Evolutionary conservation across 1,284 basidiomycete species (phyloP).

Genomic region (Naganishia liquefaciens): DNA sequence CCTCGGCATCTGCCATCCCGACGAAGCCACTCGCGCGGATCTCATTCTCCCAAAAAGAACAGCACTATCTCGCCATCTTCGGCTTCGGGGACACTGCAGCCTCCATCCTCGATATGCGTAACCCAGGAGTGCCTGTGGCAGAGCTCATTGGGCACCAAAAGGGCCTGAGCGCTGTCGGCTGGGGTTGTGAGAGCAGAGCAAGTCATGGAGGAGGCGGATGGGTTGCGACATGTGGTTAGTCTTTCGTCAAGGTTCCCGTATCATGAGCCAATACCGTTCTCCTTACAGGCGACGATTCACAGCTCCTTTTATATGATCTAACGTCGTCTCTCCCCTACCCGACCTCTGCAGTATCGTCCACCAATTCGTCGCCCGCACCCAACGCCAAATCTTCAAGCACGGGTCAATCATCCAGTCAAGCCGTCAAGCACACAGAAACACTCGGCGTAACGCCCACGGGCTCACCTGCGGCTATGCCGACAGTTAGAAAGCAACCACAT

Average conservation of each 20-base stretch:
- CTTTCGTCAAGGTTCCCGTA: neutral
- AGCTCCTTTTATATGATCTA: constrained; percentile 86
- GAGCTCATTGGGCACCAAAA: constrained; percentile 75
- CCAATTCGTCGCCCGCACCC: constrained; percentile 56
- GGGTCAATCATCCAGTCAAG: constrained; percentile 29
- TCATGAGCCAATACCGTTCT: constrained; percentile 7
- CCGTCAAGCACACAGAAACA: constrained; percentile 61
- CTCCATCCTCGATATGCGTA: constrained; percentile 90
- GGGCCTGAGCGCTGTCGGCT: constrained; percentile 80
- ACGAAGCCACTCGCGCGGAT: constrained; percentile 41
- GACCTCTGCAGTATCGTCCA: constrained; percentile 50
- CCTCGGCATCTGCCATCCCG: constrained; percentile 38
- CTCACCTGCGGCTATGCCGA: constrained; percentile 60
- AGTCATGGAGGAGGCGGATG: constrained; percentile 67
- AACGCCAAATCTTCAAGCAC: constrained; percentile 21
- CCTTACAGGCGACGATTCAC: constrained; percentile 78
- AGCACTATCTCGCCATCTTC: constrained; percentile 51
- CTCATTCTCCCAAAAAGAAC: constrained; percentile 40
- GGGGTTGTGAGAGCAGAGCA: constrained; percentile 63
- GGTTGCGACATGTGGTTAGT: constrained; percentile 76
- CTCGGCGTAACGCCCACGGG: constrained; percentile 65
- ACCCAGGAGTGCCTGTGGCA: constrained; percentile 87
- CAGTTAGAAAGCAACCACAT: constrained; percentile 58
- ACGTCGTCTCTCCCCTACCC: constrained; percentile 45
- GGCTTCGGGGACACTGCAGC: constrained; percentile 75